Evolutionary conservation across 257 asterid species (phyloP).

Genomic region (Salvia rosmarinus): DNA sequence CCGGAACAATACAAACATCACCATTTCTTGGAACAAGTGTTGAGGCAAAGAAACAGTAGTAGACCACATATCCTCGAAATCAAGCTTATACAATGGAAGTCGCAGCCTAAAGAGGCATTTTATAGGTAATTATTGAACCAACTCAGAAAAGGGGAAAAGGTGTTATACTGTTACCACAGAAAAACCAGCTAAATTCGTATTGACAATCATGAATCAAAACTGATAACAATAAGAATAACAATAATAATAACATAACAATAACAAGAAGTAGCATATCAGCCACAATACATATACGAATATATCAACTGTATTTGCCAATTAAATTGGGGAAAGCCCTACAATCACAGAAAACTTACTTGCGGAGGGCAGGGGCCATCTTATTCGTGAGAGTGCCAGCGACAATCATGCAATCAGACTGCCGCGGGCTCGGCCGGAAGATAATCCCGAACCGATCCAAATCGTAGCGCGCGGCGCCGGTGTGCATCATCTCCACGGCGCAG

Average conservation of each 20-base stretch:
- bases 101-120: background rate
- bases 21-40: background rate
- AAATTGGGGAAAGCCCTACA: background rate
- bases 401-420: constrained; percentile 80
- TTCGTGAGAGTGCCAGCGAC: constrained; percentile 46
- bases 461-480: constrained; percentile 94
- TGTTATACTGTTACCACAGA: constrained; percentile 16
- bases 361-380: constrained; percentile 99
- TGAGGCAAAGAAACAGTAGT: background rate
- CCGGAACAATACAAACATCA: background rate
- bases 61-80: background rate
- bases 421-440: constrained; percentile 96
- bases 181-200: background rate
- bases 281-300: background rate
- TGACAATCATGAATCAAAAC: background rate
- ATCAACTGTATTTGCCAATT: background rate
- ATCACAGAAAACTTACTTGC: constrained; percentile 55
- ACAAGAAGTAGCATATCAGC: background rate
- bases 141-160: background rate
- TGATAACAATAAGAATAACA: too few species aligned
- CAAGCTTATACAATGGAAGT: background rate
- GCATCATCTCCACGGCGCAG: constrained; percentile 99
- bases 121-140: constrained; percentile 19
- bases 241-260: too few species aligned
- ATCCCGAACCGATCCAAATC: constrained; percentile 95